Base-by-base conservation (phyloP, 2,329 filamentous ascomycete species). In the Nakataea oryzae region DNA sequence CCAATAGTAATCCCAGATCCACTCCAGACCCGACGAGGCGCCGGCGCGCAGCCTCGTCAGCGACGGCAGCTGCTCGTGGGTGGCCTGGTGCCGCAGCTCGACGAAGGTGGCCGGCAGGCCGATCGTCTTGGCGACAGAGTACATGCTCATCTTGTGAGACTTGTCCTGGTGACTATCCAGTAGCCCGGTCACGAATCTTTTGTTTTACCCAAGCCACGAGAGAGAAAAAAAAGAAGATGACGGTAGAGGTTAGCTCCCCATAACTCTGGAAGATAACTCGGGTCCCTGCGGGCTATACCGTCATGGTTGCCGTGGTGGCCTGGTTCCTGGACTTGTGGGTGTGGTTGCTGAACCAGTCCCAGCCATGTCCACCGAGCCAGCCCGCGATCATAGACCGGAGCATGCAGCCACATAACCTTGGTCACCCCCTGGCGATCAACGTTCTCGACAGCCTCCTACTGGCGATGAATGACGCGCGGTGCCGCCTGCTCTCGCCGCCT, bases 1-100 rank as follows among this genome's bases (percentile, higher is more conserved):
- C 93, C 93, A 97, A 77, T 96, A 97, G 73, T 90, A 90, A 61
- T 86, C 81, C 90, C 91, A 96, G 60, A 97, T 86, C 93, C 93
- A 97, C 57, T 80, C 78, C 65, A 97, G 78, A 1, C 89, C 90
- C 68, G 88, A 85, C 65, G 80, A 76, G 1, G 88, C 85, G 1
- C 89, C 89, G 47, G 81, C 81, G 61, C 91, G 84, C 65, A 97
- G 78, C 65, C 91, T 86, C 13, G 83, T 80, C 61, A 96, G 78
- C 1, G 87, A 86, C 0, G 93, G 93, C 62, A 96, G 78, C 71
- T 92, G 89, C 73, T 96, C 90, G 73, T 97, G 93, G 54, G 92
- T 96, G 56, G 90, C 90, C 75, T 96, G 90, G 73, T 97, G 93
- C 57, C 93, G 85, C 63, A 96, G 79, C 77, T 96, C 92, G 61